Conservation (phyloP, 2,329 filamentous ascomycete species). For the Venturia pyrina region DNA sequence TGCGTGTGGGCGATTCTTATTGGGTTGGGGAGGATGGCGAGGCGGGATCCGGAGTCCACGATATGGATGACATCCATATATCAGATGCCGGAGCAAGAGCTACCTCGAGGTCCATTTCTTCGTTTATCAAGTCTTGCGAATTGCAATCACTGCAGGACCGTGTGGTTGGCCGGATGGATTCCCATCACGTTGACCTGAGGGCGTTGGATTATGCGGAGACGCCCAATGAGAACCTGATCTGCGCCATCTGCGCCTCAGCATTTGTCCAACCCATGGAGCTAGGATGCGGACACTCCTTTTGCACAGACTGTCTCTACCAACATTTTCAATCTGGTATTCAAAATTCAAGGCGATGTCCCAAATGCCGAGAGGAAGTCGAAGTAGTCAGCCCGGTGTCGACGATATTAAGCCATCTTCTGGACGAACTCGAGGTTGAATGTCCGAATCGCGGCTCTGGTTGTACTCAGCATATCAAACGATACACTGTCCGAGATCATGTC, state of each 20-base stretch:
- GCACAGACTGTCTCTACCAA: constrained; percentile 42
- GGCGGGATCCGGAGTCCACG: background rate
- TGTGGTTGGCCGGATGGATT: background rate
- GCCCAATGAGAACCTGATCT: constrained; percentile 51
- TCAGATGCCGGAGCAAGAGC: background rate
- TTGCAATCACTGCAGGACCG: background rate
- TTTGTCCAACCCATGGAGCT: constrained; percentile 49
- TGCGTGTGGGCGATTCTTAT: background rate
- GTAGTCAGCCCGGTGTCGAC: constrained; percentile 34
- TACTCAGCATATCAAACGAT: constrained; percentile 41
- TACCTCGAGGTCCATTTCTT: background rate
- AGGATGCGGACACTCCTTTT: constrained; percentile 56
- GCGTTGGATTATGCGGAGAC: constrained; percentile 45
- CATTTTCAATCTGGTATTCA: constrained; percentile 11
- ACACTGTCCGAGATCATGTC: constrained; percentile 48
- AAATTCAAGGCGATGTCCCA: constrained; percentile 40
- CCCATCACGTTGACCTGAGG: constrained; percentile 39
- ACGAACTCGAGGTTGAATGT: constrained; percentile 51
- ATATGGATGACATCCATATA: background rate
- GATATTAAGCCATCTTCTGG: constrained; percentile 50
- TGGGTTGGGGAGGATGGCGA: background rate
- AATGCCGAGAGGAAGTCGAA: constrained; percentile 40
- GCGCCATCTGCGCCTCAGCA: constrained; percentile 53
- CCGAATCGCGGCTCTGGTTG: constrained; percentile 47
- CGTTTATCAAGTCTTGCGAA: background rate